Evolutionary conservation across 495 filamentous ascomycete species (phyloP).

Genomic region (Hypoxylon trugodes): DNA sequence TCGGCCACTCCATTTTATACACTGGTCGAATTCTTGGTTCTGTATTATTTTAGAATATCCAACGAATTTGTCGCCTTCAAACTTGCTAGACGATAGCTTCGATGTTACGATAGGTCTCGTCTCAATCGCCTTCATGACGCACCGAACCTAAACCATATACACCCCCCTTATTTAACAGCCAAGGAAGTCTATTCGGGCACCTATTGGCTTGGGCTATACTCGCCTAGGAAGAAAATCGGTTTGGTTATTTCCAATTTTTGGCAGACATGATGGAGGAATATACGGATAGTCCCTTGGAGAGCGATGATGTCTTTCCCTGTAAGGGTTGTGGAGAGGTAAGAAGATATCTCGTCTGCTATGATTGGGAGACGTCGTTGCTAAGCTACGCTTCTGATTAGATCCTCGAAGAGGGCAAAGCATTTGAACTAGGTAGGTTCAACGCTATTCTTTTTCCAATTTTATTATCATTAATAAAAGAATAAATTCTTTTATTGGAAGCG

Average conservation of each 20-base stretch:
- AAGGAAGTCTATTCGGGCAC: not conserved
- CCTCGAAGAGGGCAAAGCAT: constrained; percentile 97
- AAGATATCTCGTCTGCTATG: not conserved
- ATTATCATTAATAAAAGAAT: no score
- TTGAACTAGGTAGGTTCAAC: constrained; percentile 86
- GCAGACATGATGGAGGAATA: constrained; percentile 62
- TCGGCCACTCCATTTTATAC: not conserved
- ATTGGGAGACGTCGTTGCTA: constrained; percentile 23
- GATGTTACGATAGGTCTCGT: constrained; percentile 26
- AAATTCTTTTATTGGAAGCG: no score
- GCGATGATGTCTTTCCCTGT: constrained; percentile 91
- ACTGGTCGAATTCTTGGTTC: not conserved
- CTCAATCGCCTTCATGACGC: constrained; percentile 38
- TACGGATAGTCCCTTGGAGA: constrained; percentile 83
- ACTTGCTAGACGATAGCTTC: constrained; percentile 1
- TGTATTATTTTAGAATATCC: not conserved
- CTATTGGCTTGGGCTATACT: not conserved
- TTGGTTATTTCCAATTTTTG: constrained; percentile 11
- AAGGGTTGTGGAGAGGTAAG: constrained; percentile 97
- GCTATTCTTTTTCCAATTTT: not conserved
- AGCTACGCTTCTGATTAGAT: constrained; percentile 66
- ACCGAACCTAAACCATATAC: constrained; percentile 9
- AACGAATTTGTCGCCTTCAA: constrained; percentile 4
- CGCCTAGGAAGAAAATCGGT: constrained; percentile 1
- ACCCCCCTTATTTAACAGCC: not conserved